Evolutionary conservation across 1,284 basidiomycete genomes (phyloP).

Genomic region (Tremellales sp.): DNA sequence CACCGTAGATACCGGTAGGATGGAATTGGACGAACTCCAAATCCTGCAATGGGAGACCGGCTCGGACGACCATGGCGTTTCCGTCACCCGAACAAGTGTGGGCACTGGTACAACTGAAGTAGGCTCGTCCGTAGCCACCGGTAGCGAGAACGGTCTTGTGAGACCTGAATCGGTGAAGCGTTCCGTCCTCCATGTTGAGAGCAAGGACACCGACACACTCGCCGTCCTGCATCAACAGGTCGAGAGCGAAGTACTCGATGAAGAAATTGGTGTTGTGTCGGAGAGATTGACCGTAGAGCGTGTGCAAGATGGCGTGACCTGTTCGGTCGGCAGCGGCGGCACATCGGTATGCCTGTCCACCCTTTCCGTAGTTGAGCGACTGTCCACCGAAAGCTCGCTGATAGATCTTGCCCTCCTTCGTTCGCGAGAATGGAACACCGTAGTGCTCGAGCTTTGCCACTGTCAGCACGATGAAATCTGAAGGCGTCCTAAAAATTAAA

Average conservation of each 20-base stretch:
- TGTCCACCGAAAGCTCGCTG: constrained; percentile 99
- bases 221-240: constrained; percentile 97
- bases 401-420: constrained; percentile 99
- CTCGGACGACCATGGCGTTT: constrained; percentile 96
- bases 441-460: constrained; percentile 87
- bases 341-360: constrained; percentile 98
- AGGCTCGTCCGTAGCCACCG: constrained; percentile 96
- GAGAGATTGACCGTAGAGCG: constrained; percentile 97
- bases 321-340: constrained; percentile 98
- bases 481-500: neutral
- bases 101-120: constrained; percentile 98
- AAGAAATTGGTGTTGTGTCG: constrained; percentile 99
- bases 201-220: constrained; percentile 99
- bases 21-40: constrained; percentile 99
- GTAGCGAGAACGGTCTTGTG: constrained; percentile 99
- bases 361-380: constrained; percentile 94
- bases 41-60: constrained; percentile 95
- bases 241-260: constrained; percentile 98
- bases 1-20: constrained; percentile 99
- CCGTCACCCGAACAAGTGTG: constrained; percentile 99
- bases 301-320: constrained; percentile 97
- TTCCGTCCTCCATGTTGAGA: constrained; percentile 99
- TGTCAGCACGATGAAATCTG: neutral
- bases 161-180: constrained; percentile 94
- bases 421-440: constrained; percentile 97